Evolutionary conservation across 148 eudicot species (phyloP).

Genomic region (Salicornia ramosissima): DNA sequence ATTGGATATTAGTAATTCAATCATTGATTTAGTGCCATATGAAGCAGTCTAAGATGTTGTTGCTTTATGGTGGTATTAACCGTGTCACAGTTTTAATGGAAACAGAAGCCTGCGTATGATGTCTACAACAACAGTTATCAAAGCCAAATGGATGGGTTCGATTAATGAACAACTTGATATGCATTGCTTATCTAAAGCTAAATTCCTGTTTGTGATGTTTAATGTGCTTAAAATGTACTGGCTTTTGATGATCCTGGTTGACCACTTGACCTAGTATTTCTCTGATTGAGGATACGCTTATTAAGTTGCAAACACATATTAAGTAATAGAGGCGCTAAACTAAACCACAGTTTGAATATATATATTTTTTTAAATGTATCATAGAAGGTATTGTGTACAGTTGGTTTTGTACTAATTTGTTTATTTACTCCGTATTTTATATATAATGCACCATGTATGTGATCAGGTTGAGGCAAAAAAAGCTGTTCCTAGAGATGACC

Average conservation of each 20-base stretch:
- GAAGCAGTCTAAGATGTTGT: not conserved
- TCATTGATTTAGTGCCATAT: not conserved
- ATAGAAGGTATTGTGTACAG: not conserved
- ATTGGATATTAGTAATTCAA: not conserved
- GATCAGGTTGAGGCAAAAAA: slow-evolving; percentile 94
- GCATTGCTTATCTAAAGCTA: no score
- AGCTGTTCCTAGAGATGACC: slow-evolving; percentile 97
- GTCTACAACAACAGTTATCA: not conserved
- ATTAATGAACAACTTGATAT: no score
- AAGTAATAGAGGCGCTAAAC: not conserved
- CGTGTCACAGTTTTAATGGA: not conserved
- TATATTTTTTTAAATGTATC: not conserved
- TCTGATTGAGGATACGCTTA: not conserved
- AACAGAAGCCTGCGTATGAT: not conserved
- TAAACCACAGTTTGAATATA: not conserved
- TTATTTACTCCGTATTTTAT: not conserved
- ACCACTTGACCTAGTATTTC: not conserved
- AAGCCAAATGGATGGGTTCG: no score
- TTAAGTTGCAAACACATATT: not conserved
- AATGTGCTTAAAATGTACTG: not conserved
- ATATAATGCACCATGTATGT: not conserved
- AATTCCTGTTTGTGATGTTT: not conserved
- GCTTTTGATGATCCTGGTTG: not conserved
- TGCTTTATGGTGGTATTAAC: not conserved
- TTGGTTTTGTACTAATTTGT: not conserved